These are phyloP conservation scores for Naematelia aurantialba DNA, from an alignment of 768 basidiomycete species.

Conservation along the genomic window DNA sequence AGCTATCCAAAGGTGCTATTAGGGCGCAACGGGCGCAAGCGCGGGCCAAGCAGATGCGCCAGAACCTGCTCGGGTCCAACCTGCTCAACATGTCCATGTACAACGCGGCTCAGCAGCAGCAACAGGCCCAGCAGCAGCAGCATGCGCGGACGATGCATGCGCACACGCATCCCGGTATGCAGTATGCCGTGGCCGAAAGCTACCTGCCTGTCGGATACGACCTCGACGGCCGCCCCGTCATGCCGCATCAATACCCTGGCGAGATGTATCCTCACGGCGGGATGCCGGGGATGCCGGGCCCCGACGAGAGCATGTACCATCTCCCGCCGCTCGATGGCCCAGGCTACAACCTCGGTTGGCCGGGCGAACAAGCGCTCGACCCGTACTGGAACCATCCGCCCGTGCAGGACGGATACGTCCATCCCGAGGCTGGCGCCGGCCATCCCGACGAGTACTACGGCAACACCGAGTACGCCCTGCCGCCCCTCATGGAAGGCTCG, in stretches of 20 bases:
- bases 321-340: constrained; percentile 26
- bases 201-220: constrained; percentile 34
- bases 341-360: constrained; percentile 6
- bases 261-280: constrained; percentile 11
- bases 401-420: neutral
- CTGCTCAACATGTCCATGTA: constrained; percentile 36
- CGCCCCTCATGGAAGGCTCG: constrained; percentile 14
- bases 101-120: constrained; percentile 25
- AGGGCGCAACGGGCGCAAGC: constrained; percentile 43
- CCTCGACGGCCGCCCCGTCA: constrained; percentile 24
- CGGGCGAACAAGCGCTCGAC: neutral
- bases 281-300: constrained; percentile 8
- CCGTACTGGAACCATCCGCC: neutral
- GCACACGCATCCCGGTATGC: constrained; percentile 14
- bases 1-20: constrained; percentile 49
- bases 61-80: constrained; percentile 45
- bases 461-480: constrained; percentile 12
- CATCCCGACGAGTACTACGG: constrained; percentile 4
- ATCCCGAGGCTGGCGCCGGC: neutral
- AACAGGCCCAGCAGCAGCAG: constrained; percentile 11
- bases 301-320: constrained; percentile 28
- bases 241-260: constrained; percentile 2
- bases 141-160: neutral
- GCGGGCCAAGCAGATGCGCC: constrained; percentile 44
- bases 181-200: constrained; percentile 21